Evolutionary conservation across 805 yeast genomes (phyloP), one percentile per base, ranked within the genome.

Genomic region (Alloascoidea africana): DNA sequence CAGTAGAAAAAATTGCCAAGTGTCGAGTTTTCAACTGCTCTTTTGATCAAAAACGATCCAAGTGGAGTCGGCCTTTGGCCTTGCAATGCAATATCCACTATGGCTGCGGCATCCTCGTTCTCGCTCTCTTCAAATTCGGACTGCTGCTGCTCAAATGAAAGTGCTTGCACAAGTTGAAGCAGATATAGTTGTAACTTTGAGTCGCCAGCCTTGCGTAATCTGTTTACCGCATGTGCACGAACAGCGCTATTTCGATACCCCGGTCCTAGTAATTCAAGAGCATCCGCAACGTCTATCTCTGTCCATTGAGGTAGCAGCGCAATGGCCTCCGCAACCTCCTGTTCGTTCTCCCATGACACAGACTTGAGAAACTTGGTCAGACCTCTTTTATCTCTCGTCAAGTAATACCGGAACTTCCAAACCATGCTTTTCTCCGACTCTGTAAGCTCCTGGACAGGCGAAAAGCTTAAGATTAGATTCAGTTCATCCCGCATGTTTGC

Each of bases 331-430:
- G 64, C 68, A 18, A 80, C 73, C 58, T 89, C 98, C 38, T 65
- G 60, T 42, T 80, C 81, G 54, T 86, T 93, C 27, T 73, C 83
- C 83, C 96, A 82, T 46, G 87, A 78, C 14, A 87, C 81, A 34
- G 93, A 76, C 53, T 86, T 85, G 44, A 89, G 66, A 42, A 91
- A 77, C 54, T 89, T 89, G 17, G 87, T 78, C 39, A 83, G 60
- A 1, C 79, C 78, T 39, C 67, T 71, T 49, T 73, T 73, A 46
- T 75, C 75, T 38, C 76, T 68, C n/a, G 81, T 62, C 14, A 82
- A 58, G 54, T 76, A 87, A 57, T 82, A 91, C 38, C 97, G 60
- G 56, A 80, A 89, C 54, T 81, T 83, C 96, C 97, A 89, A 5
- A 89, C 67, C 49, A 85, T 57, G 44, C 85, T 84, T 59, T 81